Conservation (phyloP, 805 yeast genomes). For the Lachancea lanzarotensis region DNA sequence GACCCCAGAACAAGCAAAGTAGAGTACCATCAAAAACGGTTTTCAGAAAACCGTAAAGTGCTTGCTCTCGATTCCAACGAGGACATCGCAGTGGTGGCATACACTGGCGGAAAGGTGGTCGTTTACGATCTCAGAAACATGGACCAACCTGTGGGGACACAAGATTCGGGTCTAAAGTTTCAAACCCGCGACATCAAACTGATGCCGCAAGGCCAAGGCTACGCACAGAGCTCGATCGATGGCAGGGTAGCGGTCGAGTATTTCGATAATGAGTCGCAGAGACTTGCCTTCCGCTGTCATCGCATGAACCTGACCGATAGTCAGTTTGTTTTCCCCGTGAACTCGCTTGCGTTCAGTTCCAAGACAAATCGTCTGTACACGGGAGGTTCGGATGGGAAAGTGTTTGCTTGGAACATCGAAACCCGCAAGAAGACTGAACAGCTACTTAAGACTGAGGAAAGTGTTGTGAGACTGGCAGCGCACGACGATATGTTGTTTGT, state of each 20-base stretch:
- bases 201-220: slow-evolving; percentile 51
- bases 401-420: slow-evolving; percentile 85
- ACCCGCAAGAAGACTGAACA: slow-evolving; percentile 72
- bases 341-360: slow-evolving; percentile 73
- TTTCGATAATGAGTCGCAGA: slow-evolving; percentile 41
- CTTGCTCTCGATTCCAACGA: slow-evolving; percentile 54
- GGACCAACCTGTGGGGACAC: slow-evolving; percentile 39
- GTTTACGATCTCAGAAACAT: slow-evolving; percentile 51
- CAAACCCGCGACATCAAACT: slow-evolving; percentile 54
- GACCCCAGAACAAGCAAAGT: slow-evolving; percentile 36
- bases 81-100: slow-evolving; percentile 44
- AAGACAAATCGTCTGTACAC: slow-evolving; percentile 71
- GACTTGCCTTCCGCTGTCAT: slow-evolving; percentile 82
- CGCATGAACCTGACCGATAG: slow-evolving; percentile 40
- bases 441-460: slow-evolving; percentile 45
- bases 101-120: slow-evolving; percentile 46
- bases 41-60: slow-evolving; percentile 37
- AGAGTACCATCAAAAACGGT: slow-evolving; percentile 34
- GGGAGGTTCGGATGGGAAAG: slow-evolving; percentile 87
- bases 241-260: slow-evolving; percentile 75
- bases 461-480: slow-evolving; percentile 38
- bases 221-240: slow-evolving; percentile 67
- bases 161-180: slow-evolving; percentile 58
- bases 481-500: slow-evolving; percentile 32
- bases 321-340: slow-evolving; percentile 68